Conservation (phyloP, 2,329 filamentous ascomycete species). For the Fusarium irregulare region DNA sequence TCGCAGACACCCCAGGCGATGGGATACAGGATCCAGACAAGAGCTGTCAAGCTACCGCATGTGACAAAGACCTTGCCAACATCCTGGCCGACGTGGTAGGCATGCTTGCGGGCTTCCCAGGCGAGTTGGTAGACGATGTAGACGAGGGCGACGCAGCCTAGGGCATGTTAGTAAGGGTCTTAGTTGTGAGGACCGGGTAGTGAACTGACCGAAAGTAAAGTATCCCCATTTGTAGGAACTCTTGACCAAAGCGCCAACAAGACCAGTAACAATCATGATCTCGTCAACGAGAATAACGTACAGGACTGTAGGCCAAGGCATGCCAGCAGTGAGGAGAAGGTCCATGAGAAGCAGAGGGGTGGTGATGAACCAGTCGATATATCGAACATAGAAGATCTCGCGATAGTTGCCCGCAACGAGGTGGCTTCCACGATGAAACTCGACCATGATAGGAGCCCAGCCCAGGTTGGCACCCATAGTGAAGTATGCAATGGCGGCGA, state of each 20-base stretch:
- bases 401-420: slow-evolving; percentile 64
- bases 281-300: slow-evolving; percentile 61
- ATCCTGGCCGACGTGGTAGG: slow-evolving; percentile 63
- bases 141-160: slow-evolving; percentile 56
- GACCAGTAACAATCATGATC: slow-evolving; percentile 60
- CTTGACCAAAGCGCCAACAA: slow-evolving; percentile 59
- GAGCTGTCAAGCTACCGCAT: slow-evolving; percentile 67
- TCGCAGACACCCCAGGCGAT: slow-evolving; percentile 65
- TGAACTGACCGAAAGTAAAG: slow-evolving; percentile 57
- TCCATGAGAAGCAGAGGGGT: slow-evolving; percentile 72
- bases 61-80: slow-evolving; percentile 65
- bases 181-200: fast-evolving
- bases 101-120: slow-evolving; percentile 58
- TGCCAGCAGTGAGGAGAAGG: slow-evolving; percentile 68
- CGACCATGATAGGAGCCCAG: slow-evolving; percentile 59
- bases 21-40: slow-evolving; percentile 67
- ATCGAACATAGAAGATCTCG: slow-evolving; percentile 66
- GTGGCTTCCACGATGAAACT: slow-evolving; percentile 58
- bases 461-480: slow-evolving; percentile 64
- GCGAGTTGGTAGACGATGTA: slow-evolving; percentile 59
- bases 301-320: slow-evolving; percentile 65
- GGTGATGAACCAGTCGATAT: slow-evolving; percentile 64
- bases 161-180: fast-evolving
- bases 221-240: slow-evolving; percentile 69
- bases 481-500: slow-evolving; percentile 63